A percentile compares a stretch with the other conserved stretches of the same genome.
These are phyloP conservation scores for Boletus pseudo-olivaceus DNA, from an alignment of 768 basidiomycete genomes.

Conservation along the genomic window DNA sequence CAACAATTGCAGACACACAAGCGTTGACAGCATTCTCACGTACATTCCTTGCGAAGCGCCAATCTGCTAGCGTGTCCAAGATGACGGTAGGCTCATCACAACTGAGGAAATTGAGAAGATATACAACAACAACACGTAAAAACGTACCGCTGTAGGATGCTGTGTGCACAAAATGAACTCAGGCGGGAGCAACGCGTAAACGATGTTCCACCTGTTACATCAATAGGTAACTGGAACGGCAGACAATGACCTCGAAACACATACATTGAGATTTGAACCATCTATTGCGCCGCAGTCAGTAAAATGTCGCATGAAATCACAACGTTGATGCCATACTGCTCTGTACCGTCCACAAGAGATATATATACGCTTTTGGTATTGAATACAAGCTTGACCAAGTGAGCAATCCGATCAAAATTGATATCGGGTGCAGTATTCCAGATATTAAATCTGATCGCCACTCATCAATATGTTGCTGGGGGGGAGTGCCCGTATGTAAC, in stretches of 20 bases:
- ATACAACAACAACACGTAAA: not conserved
- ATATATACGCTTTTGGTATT: conserved; percentile 83
- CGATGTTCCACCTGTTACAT: conserved; percentile 43
- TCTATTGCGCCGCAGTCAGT: conserved; percentile 34
- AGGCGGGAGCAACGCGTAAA: conserved; percentile 46
- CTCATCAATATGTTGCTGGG: not conserved
- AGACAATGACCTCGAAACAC: conserved; percentile 18
- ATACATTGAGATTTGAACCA: conserved; percentile 91
- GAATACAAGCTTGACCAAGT: conserved; percentile 91
- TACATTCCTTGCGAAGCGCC: conserved; percentile 86
- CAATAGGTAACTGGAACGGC: not conserved
- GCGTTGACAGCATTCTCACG: conserved; percentile 20
- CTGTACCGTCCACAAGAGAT: conserved; percentile 76
- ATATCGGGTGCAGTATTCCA: conserved; percentile 82
- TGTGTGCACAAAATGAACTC: conserved; percentile 79
- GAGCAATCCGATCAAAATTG: conserved; percentile 92
- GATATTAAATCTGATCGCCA: conserved; percentile 73
- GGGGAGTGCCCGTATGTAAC: not conserved
- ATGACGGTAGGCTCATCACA: conserved; percentile 87
- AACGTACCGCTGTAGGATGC: conserved; percentile 69
- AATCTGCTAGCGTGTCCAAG: conserved; percentile 74
- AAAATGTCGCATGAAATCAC: not conserved
- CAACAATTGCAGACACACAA: not conserved
- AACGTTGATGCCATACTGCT: conserved; percentile 54
- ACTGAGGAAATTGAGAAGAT: conserved; percentile 34